phyloP scores from a whole-genome alignment of 306 rosid genomes.

The Citrullus colocynthis region DNA sequence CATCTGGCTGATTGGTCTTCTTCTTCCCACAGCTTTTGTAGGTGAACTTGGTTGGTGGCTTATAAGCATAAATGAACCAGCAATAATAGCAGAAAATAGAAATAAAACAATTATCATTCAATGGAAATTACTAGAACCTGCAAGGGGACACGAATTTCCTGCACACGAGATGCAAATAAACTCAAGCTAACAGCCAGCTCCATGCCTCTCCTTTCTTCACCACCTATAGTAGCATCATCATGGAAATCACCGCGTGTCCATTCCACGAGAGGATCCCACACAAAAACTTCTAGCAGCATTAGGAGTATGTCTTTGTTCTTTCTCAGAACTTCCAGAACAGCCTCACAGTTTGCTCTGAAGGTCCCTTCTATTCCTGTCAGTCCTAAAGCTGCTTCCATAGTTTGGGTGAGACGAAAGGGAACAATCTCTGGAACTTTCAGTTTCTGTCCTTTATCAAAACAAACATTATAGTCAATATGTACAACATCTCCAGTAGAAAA shows the following conservation, averaged over 20 bases:
- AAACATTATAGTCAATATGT: constrained; percentile 89
- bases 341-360: constrained; percentile 91
- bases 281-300: constrained; percentile 87
- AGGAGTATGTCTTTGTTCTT: constrained; percentile 81
- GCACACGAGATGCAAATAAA: constrained; percentile 94
- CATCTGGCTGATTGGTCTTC: neutral
- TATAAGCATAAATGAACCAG: neutral
- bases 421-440: constrained; percentile 93
- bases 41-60: neutral
- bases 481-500: constrained; percentile 81
- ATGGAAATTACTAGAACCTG: constrained; percentile 42
- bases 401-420: constrained; percentile 93
- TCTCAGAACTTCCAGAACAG: constrained; percentile 56
- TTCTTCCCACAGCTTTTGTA: neutral
- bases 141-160: constrained; percentile 91
- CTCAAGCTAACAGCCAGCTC: constrained; percentile 98
- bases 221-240: constrained; percentile 93
- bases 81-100: neutral
- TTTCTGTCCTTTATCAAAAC: constrained; percentile 87
- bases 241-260: constrained; percentile 98
- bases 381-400: constrained; percentile 89
- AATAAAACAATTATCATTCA: neutral
- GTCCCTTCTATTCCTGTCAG: constrained; percentile 87
- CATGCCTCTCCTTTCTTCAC: constrained; percentile 98
- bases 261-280: constrained; percentile 94